Percentiles rank a stretch among this genome's conserved stretches.
phyloP scores from a whole-genome alignment of 345 rosid genomes.

The Durio zibethinus region DNA sequence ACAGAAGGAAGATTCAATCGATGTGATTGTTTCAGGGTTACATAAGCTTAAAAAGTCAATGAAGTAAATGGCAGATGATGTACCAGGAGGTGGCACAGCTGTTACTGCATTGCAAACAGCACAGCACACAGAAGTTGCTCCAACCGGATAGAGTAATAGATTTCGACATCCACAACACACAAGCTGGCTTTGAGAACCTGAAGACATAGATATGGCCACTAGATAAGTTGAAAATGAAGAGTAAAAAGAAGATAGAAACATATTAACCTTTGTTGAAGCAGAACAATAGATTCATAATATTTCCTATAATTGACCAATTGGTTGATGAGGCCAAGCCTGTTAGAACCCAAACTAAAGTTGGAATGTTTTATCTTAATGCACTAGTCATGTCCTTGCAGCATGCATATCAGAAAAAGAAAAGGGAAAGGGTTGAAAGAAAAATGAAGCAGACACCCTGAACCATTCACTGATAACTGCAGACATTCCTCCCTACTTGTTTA shows the following conservation, averaged over 20 bases:
- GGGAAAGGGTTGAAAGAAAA: neutral
- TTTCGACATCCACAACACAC: slow-evolving; percentile 97
- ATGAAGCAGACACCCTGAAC: neutral
- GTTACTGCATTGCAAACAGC: slow-evolving; percentile 99
- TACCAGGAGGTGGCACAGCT: slow-evolving; percentile 93
- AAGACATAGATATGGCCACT: slow-evolving; percentile 8
- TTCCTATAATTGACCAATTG: neutral
- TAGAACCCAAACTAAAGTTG: neutral
- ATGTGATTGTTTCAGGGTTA: neutral
- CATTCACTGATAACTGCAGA: neutral
- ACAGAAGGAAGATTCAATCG: neutral
- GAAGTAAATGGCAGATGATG: neutral
- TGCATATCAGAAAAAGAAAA: neutral
- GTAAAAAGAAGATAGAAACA: neutral
- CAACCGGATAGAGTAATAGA: slow-evolving; percentile 83
- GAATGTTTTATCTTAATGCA: neutral
- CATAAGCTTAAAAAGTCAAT: neutral
- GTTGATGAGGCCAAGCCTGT: neutral
- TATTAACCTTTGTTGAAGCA: neutral
- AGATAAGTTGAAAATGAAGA: neutral
- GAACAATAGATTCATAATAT: neutral
- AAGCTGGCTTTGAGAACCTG: slow-evolving; percentile 79
- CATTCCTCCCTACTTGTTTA: neutral
- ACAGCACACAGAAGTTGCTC: slow-evolving; percentile 94
- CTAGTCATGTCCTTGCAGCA: neutral